phyloP scores from a whole-genome alignment of 2,329 filamentous ascomycete genomes.

The Monosporascus sp. region DNA sequence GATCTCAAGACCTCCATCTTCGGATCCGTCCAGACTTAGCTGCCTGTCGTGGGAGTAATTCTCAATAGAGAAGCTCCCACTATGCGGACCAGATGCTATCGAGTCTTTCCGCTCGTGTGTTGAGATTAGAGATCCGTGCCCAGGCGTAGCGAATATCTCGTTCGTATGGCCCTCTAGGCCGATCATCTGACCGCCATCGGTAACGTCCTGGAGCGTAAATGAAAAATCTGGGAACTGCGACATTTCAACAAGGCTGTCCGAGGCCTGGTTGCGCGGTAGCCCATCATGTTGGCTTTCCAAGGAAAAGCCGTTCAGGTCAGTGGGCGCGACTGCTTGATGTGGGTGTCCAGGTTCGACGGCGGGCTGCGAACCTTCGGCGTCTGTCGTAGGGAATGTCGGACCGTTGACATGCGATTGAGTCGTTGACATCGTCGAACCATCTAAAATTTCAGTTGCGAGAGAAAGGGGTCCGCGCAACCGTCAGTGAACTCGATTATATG shows the following conservation, averaged over 20 bases:
- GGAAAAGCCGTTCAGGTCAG: conserved; percentile 32
- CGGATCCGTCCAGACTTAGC: conserved; percentile 35
- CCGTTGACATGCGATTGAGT: conserved; percentile 27
- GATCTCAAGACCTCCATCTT: conserved; percentile 40
- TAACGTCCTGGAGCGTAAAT: conserved; percentile 43
- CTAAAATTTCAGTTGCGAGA: conserved; percentile 9
- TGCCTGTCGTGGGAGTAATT: conserved; percentile 18
- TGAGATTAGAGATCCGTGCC: conserved; percentile 29
- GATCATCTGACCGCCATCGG: conserved; percentile 38
- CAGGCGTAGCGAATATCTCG: conserved; percentile 25
- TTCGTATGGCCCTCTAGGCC: conserved; percentile 32
- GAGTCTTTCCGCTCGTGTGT: conserved; percentile 33
- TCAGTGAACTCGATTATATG: background rate
- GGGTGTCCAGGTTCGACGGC: conserved; percentile 25
- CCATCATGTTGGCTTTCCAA: conserved; percentile 31
- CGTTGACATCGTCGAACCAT: conserved; percentile 36
- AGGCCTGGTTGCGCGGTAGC: conserved; percentile 25
- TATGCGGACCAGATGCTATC: conserved; percentile 31
- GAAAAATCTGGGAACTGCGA: conserved; percentile 50
- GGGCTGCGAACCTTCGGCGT: conserved; percentile 30
- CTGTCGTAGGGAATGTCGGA: conserved; percentile 29
- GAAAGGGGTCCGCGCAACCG: background rate
- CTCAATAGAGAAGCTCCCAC: conserved; percentile 24
- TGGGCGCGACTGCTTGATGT: conserved; percentile 25
- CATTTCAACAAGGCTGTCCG: conserved; percentile 37